These are phyloP conservation scores for Ustilaginoidea virens DNA, from an alignment of 2,329 filamentous ascomycete genomes.

Conservation along the genomic window DNA sequence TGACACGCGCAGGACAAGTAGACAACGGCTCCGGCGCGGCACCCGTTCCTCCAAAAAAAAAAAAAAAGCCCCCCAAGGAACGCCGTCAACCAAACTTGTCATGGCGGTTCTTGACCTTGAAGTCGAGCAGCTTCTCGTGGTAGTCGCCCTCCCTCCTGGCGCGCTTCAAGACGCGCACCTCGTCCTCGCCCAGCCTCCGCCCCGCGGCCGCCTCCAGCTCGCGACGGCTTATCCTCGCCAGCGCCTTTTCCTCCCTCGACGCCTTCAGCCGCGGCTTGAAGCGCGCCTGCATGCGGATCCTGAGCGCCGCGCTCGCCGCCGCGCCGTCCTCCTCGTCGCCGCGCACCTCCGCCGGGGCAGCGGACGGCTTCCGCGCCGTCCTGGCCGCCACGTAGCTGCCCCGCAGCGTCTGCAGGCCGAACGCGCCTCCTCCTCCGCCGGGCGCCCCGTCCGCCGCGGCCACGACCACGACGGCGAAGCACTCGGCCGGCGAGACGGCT, in stretches of 20 bases:
- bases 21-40: no score
- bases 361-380: conserved; percentile 18
- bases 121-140: conserved; percentile 69
- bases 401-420: conserved; percentile 58
- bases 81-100: conserved; percentile 49
- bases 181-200: conserved; percentile 62
- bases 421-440: conserved; percentile 54
- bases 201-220: conserved; percentile 76
- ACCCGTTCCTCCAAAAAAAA: no score
- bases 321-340: conserved; percentile 56
- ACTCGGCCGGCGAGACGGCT: conserved; percentile 72
- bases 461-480: conserved; percentile 52
- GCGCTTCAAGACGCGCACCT: conserved; percentile 69
- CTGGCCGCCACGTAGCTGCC: conserved; percentile 53
- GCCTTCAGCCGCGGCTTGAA: conserved; percentile 78
- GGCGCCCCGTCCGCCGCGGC: conserved; percentile 56
- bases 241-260: conserved; percentile 67
- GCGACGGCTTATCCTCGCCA: conserved; percentile 70
- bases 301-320: conserved; percentile 57
- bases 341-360: conserved; percentile 46
- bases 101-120: conserved; percentile 86
- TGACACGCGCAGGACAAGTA: no score
- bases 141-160: conserved; percentile 79
- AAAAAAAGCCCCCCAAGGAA: neutral
- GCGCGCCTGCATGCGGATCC: conserved; percentile 84